Base-by-base conservation (phyloP, 208 protist species). In the Crithidia expoeki region DNA sequence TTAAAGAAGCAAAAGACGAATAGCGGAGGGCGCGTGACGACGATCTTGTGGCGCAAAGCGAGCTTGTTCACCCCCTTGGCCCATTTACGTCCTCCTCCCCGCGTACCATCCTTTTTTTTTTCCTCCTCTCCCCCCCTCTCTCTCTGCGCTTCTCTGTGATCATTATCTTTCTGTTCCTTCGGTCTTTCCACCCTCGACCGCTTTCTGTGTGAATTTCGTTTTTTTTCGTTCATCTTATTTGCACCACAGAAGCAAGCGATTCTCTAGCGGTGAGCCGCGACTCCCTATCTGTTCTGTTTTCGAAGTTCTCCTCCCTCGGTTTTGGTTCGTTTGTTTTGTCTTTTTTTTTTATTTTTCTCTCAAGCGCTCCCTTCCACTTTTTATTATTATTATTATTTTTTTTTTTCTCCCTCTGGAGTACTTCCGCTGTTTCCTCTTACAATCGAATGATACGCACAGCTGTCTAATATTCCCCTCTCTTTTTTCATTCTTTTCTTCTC, bases 301-400 rank as follows among this genome's bases (percentile, higher is more conserved):
- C n/a, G n/a, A n/a, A n/a, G n/a, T n/a, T n/a, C n/a, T n/a, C n/a
- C n/a, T n/a, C n/a, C n/a, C n/a, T n/a, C n/a, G n/a, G n/a, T n/a
- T n/a, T n/a, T n/a, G n/a, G n/a, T n/a, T n/a, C n/a, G n/a, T n/a
- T n/a, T 17, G 12, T 47, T 19, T 47, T 19, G 16, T 21, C 4
- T 19, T 17, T 47, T 9, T 47, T n/a, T 47, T 9, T 47, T 47
- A 17, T 47, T 21, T 5, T 47, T 4, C 4, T 17, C 42, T 21
- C 42, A 47, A 17, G 12, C n/a, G n/a, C n/a, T n/a, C n/a, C n/a
- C n/a, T n/a, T n/a, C n/a, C n/a, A n/a, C n/a, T 23, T 23, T 51
- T 21, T 51, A 51, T 51, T 51, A 21, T 21, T 55, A 55, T 55
- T 33, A 55, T 60, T 44, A 28, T 60, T 44, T 25, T 60, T 11